These are phyloP conservation scores for Ampelomyces quisqualis DNA, from an alignment of 2,329 filamentous ascomycete genomes.

Conservation along the genomic window DNA sequence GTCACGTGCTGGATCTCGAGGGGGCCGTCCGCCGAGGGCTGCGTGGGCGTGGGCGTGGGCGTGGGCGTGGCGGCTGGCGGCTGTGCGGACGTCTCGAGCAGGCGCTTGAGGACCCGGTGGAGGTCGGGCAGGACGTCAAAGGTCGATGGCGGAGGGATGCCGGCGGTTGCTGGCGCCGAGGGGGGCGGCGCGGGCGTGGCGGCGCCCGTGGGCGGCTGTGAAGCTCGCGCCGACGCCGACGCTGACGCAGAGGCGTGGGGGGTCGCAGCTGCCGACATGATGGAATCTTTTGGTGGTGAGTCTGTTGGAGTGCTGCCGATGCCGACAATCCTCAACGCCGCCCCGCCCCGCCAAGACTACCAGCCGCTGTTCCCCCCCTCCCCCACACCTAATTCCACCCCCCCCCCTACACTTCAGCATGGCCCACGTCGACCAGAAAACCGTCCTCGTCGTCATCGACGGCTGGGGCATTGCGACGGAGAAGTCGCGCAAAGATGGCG, in stretches of 20 bases:
- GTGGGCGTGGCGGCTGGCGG: conserved; percentile 29
- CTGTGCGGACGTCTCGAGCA: conserved; percentile 56
- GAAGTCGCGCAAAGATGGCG: conserved; percentile 80
- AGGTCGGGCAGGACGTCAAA: conserved; percentile 86
- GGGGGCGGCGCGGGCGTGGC: conserved; percentile 31
- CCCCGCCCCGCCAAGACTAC: too few relatives aligned
- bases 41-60: conserved; percentile 28
- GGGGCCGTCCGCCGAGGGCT: conserved; percentile 35
- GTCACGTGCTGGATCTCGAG: conserved; percentile 75
- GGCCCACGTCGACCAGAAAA: conserved; percentile 68
- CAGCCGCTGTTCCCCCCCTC: background rate
- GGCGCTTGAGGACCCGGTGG: conserved; percentile 71
- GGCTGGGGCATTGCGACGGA: conserved; percentile 90
- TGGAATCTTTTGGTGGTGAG: too few relatives aligned
- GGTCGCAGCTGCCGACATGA: conserved; percentile 39
- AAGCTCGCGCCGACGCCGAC: conserved; percentile 33
- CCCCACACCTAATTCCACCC: conserved; percentile 17
- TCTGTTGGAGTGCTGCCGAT: too few relatives aligned
- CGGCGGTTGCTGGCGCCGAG: conserved; percentile 46
- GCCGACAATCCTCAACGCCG: too few relatives aligned
- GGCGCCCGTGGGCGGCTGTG: conserved; percentile 34
- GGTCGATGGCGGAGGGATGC: conserved; percentile 73
- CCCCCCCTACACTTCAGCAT: conserved; percentile 48
- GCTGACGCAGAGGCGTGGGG: conserved; percentile 36
- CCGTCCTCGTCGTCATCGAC: conserved; percentile 90